Evolutionary conservation across 2,329 filamentous ascomycete species (phyloP).

Genomic region (Akanthomyces uredinophilus): DNA sequence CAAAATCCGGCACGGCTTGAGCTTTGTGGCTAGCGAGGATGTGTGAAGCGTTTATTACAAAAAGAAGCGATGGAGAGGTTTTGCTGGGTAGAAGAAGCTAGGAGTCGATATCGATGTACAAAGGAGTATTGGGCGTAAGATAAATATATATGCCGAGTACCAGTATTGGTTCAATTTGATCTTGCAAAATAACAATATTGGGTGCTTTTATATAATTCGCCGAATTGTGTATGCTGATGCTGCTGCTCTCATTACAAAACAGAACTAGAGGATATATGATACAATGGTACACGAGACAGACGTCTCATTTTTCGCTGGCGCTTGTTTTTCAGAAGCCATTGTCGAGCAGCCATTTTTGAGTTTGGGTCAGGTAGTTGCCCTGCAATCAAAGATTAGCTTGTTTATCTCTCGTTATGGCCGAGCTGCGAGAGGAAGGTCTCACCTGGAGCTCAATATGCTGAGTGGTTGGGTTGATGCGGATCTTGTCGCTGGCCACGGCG

Average conservation of each 20-base stretch:
- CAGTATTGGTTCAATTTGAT: constrained; percentile 14
- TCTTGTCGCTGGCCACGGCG: constrained; percentile 48
- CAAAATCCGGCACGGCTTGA: neutral
- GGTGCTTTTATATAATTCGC: constrained; percentile 15
- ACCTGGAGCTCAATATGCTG: constrained; percentile 73
- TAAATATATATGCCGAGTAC: constrained; percentile 25
- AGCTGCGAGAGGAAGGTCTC: constrained; percentile 19
- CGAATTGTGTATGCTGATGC: constrained; percentile 7
- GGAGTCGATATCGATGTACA: constrained; percentile 19
- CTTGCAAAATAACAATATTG: neutral
- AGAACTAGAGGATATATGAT: constrained; percentile 4
- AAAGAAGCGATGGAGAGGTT: constrained; percentile 11
- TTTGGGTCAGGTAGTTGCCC: constrained; percentile 30
- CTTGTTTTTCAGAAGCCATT: constrained; percentile 29
- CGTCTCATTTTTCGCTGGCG: neutral
- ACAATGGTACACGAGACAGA: constrained; percentile 2
- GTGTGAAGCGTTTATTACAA: constrained; percentile 16
- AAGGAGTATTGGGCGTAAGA: constrained; percentile 20
- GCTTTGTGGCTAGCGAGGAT: neutral
- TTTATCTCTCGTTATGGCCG: too few relatives aligned
- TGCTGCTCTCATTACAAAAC: neutral
- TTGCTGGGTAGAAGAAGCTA: constrained; percentile 4
- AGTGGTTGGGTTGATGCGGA: constrained; percentile 56
- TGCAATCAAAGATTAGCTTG: constrained; percentile 18
- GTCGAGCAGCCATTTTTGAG: constrained; percentile 29